Evolutionary conservation across 2,329 filamentous ascomycete genomes (phyloP).

Genomic region (Hymenoscyphus occultus): DNA sequence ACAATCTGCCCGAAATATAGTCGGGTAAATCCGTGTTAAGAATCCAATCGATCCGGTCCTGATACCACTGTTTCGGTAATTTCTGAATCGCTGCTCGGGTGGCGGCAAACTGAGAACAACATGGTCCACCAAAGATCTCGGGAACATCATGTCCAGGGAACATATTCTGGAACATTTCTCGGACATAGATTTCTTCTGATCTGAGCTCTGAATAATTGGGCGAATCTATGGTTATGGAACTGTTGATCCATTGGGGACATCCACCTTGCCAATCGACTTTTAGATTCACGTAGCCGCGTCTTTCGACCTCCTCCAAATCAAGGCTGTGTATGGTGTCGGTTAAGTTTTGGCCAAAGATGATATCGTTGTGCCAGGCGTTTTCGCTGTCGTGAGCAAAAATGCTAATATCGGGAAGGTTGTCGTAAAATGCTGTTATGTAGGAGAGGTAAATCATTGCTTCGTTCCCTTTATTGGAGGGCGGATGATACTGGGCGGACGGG

Average conservation of each 20-base stretch:
- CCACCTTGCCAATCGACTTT: constrained; percentile 53
- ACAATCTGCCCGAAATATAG: constrained; percentile 52
- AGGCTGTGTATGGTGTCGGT: constrained; percentile 36
- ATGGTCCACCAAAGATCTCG: constrained; percentile 49
- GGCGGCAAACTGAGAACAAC: constrained; percentile 64
- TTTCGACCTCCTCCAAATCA: constrained; percentile 40
- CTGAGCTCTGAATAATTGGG: constrained; percentile 37
- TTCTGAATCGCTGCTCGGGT: constrained; percentile 48
- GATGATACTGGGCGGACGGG: constrained; percentile 44
- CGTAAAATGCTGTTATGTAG: constrained; percentile 61
- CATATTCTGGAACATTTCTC: constrained; percentile 12
- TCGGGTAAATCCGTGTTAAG: constrained; percentile 51
- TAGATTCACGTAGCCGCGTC: constrained; percentile 54
- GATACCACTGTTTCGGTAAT: constrained; percentile 50
- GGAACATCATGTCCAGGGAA: constrained; percentile 38
- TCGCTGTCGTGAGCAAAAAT: constrained; percentile 63
- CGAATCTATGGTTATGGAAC: constrained; percentile 35
- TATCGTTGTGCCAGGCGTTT: constrained; percentile 39
- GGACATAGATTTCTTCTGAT: constrained; percentile 26
- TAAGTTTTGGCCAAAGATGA: constrained; percentile 36
- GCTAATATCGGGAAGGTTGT: constrained; percentile 52
- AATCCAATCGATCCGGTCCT: constrained; percentile 56
- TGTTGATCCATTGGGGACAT: constrained; percentile 53
- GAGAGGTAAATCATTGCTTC: constrained; percentile 61
- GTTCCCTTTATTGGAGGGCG: constrained; percentile 57